phyloP scores from a whole-genome alignment of 331 rosid species.

The Spiraea crenata region DNA sequence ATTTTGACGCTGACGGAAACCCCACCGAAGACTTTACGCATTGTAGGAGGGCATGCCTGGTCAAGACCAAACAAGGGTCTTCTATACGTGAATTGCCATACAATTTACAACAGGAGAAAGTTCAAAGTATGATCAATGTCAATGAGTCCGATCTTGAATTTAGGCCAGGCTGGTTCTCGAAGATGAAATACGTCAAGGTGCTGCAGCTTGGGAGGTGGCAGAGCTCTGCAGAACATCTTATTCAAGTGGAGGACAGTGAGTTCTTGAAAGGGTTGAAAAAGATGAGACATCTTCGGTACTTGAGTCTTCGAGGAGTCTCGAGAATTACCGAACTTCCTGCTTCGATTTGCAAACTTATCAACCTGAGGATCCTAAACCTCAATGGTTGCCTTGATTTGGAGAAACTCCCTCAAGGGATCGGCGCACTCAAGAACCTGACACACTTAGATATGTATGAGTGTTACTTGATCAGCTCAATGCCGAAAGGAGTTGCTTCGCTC shows the following conservation, averaged over 20 bases:
- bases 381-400: conserved; percentile 50
- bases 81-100: not conserved
- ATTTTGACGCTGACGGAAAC: not conserved
- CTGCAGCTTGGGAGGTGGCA: conserved; percentile 56
- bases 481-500: conserved; percentile 37
- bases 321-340: conserved; percentile 34
- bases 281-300: conserved; percentile 35
- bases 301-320: conserved; percentile 53
- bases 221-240: conserved; percentile 23
- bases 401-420: conserved; percentile 34
- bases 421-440: conserved; percentile 35
- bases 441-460: conserved; percentile 55
- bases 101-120: not conserved
- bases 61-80: not conserved
- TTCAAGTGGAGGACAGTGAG: conserved; percentile 29
- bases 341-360: conserved; percentile 25
- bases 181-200: conserved; percentile 29
- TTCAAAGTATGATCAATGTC: conserved; percentile 24
- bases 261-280: conserved; percentile 31
- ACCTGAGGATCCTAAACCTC: conserved; percentile 48
- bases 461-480: conserved; percentile 44
- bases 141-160: conserved; percentile 19
- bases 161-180: conserved; percentile 16
- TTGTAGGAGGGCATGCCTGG: conserved; percentile 17
- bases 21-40: not conserved